Percentiles rank a stretch among this genome's conserved stretches.
Evolutionary conservation across 176 grass and related monocot species (phyloP).

Genomic region (Echinochloa phyllopogon): DNA sequence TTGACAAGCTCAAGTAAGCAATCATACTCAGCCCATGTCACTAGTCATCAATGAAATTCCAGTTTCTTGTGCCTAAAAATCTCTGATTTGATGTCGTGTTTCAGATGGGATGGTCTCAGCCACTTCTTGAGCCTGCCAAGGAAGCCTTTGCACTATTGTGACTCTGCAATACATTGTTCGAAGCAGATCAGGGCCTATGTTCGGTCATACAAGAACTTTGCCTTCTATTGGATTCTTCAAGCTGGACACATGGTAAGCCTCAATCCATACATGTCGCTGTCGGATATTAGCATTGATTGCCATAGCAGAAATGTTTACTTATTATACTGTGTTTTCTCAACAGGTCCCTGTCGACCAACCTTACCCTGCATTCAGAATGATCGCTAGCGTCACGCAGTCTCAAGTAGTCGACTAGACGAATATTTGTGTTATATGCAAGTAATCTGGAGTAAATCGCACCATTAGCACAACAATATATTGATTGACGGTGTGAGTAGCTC

Average conservation of each 20-base stretch:
- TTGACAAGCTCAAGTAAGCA: slow-evolving; percentile 64
- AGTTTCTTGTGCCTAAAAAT: not conserved
- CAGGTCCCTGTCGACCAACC: not conserved
- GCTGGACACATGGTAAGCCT: slow-evolving; percentile 63
- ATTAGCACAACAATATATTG: no score
- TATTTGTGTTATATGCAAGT: no score
- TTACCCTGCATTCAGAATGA: not conserved
- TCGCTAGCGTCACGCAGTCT: not conserved
- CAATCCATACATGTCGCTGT: not conserved
- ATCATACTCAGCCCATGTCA: not conserved
- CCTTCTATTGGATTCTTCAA: slow-evolving; percentile 64
- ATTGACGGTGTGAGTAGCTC: no score
- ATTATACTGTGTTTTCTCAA: not conserved
- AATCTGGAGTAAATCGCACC: no score
- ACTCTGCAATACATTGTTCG: not conserved
- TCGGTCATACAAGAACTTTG: slow-evolving; percentile 55
- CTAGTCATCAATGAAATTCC: not conserved
- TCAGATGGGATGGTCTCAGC: slow-evolving; percentile 43
- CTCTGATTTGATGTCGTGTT: not conserved
- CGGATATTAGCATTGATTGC: no score
- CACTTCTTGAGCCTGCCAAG: slow-evolving; percentile 32
- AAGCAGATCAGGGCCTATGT: slow-evolving; percentile 47
- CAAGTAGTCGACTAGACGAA: no score
- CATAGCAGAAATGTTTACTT: not conserved
- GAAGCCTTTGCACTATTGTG: slow-evolving; percentile 45